Conservation (phyloP, 305 asterid genomes). For the Solanum hybrid region DNA sequence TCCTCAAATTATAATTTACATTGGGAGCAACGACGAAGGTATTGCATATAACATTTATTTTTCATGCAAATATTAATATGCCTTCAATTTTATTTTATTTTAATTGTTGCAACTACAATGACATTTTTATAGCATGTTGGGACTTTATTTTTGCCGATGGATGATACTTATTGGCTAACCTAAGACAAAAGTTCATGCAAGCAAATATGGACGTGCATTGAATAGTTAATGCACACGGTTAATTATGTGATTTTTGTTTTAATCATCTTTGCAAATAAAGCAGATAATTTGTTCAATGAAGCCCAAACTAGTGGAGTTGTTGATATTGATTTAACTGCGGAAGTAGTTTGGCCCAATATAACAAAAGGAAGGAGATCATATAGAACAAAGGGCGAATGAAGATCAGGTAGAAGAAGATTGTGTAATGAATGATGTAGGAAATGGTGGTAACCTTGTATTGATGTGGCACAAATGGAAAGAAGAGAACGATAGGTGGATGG, state of each 20-base stretch:
- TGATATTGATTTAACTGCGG: conserved; percentile 25
- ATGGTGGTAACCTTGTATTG: not conserved
- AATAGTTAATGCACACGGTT: not conserved
- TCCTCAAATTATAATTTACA: conserved; percentile 39
- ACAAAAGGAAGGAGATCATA: conserved; percentile 28
- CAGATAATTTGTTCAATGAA: no score
- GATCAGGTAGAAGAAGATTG: not conserved
- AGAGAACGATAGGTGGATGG: conserved; percentile 58
- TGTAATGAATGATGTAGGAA: not conserved
- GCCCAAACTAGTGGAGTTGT: no score
- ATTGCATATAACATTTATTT: not conserved
- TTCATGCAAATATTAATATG: not conserved
- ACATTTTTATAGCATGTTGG: not conserved
- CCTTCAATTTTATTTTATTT: no score
- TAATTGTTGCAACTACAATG: no score
- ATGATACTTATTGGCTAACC: not conserved
- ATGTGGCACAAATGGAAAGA: conserved; percentile 64
- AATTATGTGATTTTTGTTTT: not conserved
- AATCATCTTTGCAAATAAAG: conserved; percentile 12
- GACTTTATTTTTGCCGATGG: not conserved
- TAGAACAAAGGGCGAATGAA: conserved; percentile 1
- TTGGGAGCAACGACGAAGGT: conserved; percentile 32
- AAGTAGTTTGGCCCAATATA: conserved; percentile 2
- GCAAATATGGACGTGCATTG: not conserved
- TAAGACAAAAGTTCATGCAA: not conserved